A percentile compares a stretch with the other conserved stretches of the same genome.
Evolutionary conservation across 257 asterid genomes (phyloP).

Genomic region (Anisodus acutangulus): DNA sequence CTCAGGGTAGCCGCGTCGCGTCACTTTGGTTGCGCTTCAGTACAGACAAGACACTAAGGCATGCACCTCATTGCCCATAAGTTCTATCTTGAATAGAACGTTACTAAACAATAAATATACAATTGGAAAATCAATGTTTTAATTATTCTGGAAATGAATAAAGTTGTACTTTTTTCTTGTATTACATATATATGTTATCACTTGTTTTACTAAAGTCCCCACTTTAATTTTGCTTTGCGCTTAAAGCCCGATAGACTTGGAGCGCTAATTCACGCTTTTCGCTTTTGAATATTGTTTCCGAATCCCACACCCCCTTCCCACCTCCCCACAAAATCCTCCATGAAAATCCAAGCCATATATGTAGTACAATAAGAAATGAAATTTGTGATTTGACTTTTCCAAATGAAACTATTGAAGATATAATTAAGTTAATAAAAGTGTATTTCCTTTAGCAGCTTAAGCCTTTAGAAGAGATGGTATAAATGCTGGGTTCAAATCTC

Average conservation of each 20-base stretch:
- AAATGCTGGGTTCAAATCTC: not conserved
- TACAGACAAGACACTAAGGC: too few species aligned
- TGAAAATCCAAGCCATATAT: not conserved
- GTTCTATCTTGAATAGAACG: not conserved
- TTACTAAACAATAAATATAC: not conserved
- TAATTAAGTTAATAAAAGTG: not conserved
- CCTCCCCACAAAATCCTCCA: not conserved
- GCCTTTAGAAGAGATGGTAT: not conserved
- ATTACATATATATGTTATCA: not conserved
- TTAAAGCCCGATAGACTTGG: not conserved
- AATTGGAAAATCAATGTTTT: not conserved
- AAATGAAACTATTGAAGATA: not conserved
- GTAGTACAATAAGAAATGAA: not conserved
- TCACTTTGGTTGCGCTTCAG: too few species aligned
- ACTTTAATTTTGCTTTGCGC: not conserved
- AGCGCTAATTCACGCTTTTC: not conserved
- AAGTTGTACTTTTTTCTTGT: not conserved
- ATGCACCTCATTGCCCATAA: too few species aligned
- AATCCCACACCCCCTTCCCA: slow-evolving; percentile 8
- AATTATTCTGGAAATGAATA: not conserved
- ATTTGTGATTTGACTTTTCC: not conserved
- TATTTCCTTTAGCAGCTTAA: not conserved
- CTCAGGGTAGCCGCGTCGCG: too few species aligned
- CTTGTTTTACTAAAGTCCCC: not conserved
- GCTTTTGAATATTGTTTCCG: not conserved